Base-by-base conservation (phyloP, 179 eudicot species). In the Gypsophila paniculata region DNA sequence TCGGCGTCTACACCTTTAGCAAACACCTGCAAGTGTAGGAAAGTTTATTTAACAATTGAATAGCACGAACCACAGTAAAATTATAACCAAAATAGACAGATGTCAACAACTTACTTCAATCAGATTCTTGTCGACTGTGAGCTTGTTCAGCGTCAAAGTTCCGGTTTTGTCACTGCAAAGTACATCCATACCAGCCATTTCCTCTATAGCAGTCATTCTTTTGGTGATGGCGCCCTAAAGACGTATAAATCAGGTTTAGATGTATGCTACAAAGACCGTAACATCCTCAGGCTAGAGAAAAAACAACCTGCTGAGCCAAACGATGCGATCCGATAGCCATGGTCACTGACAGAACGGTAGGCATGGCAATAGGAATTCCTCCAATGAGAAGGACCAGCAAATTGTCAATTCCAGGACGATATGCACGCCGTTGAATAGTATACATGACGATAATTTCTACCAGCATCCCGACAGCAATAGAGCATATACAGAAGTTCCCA, bases 111-210 rank as follows among this genome's bases (percentile, higher is more conserved):
- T 67, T 61, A 85, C 96, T 86, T 91, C 97, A 53, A 89, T 87
- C 59, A 89, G 88, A 79, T 87, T 89, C 81, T 89, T 89, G 81
- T 91, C 97, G 70, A 91, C 95, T 14, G 92, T 83, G 49, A 91
- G 97, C 81, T 87, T 91, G 84, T 91, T 91, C 76, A 91, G 78
- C 13, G 97, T 91, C 81, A 91, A 61, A 39, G 97, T 91, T 68
- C 97, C 97, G 6, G 97, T 91, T 75, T 91, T 91, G 77, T 91
- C 97, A 79, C 97, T 91, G 76, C 97, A 91, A 52, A 91, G 89
- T 71, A 91, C 97, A 36, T 91, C 97, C 97, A 91, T 91, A 62
- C 97, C 97, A 14, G 97, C 97, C 97, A 91, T 89, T 77, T 91
- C 97, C 78, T 91, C 97, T 60, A 91, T 91, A 59, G 97, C 97